Evolutionary conservation across 106 monocot genomes (phyloP).

Genomic region (Xerophyta viscosa): DNA sequence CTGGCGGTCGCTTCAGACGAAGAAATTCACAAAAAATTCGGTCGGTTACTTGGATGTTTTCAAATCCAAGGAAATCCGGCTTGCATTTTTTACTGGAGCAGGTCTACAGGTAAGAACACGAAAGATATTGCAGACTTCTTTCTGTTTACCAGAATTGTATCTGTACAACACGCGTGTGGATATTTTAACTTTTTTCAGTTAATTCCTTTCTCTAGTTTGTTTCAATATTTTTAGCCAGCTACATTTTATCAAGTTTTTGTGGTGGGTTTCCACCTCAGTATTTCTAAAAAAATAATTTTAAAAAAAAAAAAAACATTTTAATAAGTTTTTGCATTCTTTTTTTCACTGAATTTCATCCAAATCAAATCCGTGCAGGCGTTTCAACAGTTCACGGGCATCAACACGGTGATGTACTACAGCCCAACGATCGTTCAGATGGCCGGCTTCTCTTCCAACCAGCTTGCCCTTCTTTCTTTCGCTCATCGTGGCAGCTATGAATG

Average conservation of each 20-base stretch:
- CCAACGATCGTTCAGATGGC: constrained; percentile 99
- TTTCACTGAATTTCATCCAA: no score
- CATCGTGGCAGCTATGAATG: constrained; percentile 77
- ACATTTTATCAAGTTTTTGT: no score
- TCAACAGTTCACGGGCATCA: constrained; percentile 97
- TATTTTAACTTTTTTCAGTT: no score
- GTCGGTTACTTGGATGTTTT: constrained; percentile 53
- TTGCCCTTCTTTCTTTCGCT: constrained; percentile 81
- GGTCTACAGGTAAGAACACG: constrained; percentile 60
- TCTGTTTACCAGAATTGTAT: no score
- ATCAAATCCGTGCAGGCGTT: constrained; percentile 53
- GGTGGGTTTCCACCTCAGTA: no score
- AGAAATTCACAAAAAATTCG: constrained; percentile 18
- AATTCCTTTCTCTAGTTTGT: no score
- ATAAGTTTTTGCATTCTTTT: no score
- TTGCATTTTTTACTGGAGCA: constrained; percentile 71
- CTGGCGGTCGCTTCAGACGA: constrained; percentile 38
- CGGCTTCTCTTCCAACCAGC: constrained; percentile 86
- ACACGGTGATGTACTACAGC: constrained; percentile 99
- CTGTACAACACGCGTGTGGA: no score
- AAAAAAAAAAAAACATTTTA: no score
- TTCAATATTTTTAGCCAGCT: no score
- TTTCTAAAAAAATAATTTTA: no score
- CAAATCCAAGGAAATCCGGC: constrained; percentile 57
- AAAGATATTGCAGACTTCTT: no score